Evolutionary conservation across 169 alveolate genomes (phyloP).

Genomic region (Cryptosporidium viatorum): DNA sequence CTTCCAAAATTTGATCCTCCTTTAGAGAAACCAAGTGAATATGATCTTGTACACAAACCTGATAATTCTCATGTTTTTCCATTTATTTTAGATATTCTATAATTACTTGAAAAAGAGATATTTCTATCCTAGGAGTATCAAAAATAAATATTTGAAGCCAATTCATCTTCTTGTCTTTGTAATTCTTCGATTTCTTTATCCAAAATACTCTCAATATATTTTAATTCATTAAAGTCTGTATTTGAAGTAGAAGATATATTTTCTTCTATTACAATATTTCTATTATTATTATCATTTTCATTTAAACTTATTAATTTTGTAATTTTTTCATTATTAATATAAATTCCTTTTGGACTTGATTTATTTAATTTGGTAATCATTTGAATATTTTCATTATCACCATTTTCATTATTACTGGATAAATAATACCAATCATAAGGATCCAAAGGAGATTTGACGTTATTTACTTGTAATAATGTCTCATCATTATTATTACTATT

Average conservation of each 20-base stretch:
- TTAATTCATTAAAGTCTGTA: slow-evolving; percentile 15
- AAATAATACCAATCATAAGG: slow-evolving; percentile 69
- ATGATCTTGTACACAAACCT: slow-evolving; percentile 6
- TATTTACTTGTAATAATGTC: not conserved
- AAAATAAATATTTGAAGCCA: slow-evolving; percentile 21
- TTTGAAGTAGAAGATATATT: not conserved
- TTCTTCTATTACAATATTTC: not conserved
- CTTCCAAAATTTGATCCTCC: slow-evolving; percentile 42
- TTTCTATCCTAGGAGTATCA: not conserved
- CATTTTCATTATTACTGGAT: not conserved
- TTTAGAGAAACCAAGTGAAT: slow-evolving; percentile 2
- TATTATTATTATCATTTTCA: not conserved
- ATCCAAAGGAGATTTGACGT: slow-evolving; percentile 19
- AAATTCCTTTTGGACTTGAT: not conserved
- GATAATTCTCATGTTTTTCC: slow-evolving; percentile 60
- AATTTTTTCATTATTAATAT: not conserved
- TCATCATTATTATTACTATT: not conserved
- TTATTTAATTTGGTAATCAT: not conserved
- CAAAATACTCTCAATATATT: slow-evolving; percentile 56
- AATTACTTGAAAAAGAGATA: not conserved
- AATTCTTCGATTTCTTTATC: slow-evolving; percentile 69
- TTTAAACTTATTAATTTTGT: not conserved
- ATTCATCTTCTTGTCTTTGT: slow-evolving; percentile 42
- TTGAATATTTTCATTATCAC: not conserved
- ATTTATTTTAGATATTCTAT: slow-evolving; percentile 32